Evolutionary conservation across 1,139 yeast species (phyloP).

Genomic region (Kluyveromyces sp.): DNA sequence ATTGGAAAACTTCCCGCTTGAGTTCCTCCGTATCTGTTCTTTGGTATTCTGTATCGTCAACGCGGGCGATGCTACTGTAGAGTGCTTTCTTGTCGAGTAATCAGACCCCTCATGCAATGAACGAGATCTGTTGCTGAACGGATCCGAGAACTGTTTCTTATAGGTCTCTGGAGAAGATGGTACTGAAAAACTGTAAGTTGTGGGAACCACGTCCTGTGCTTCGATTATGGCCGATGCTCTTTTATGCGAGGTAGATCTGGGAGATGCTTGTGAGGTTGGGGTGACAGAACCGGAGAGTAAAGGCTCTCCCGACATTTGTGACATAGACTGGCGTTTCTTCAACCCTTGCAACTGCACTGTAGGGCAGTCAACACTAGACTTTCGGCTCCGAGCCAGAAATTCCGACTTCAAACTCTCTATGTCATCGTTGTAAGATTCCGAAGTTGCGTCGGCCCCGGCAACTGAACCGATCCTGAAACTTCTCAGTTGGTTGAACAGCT

Average conservation of each 20-base stretch:
- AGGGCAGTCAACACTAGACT: slow-evolving; percentile 3
- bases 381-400: slow-evolving; percentile 2
- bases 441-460: background rate
- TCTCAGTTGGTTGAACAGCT: slow-evolving; percentile 5
- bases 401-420: background rate
- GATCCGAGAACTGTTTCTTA: background rate
- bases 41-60: slow-evolving; percentile 21
- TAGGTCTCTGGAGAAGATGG: background rate
- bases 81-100: background rate
- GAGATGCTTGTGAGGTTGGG: background rate
- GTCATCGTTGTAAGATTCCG: background rate
- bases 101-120: background rate
- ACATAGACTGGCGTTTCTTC: background rate
- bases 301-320: background rate
- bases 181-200: background rate
- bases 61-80: slow-evolving; percentile 12
- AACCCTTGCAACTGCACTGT: background rate
- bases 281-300: background rate
- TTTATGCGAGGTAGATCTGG: background rate
- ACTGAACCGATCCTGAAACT: background rate
- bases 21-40: slow-evolving; percentile 26
- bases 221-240: slow-evolving; percentile 5
- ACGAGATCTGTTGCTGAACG: background rate
- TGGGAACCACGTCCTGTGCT: background rate
- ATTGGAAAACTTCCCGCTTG: slow-evolving; percentile 17